Evolutionary conservation across 352 stramenopile species (phyloP).

Genomic region (Globisporangium takayamanum): DNA sequence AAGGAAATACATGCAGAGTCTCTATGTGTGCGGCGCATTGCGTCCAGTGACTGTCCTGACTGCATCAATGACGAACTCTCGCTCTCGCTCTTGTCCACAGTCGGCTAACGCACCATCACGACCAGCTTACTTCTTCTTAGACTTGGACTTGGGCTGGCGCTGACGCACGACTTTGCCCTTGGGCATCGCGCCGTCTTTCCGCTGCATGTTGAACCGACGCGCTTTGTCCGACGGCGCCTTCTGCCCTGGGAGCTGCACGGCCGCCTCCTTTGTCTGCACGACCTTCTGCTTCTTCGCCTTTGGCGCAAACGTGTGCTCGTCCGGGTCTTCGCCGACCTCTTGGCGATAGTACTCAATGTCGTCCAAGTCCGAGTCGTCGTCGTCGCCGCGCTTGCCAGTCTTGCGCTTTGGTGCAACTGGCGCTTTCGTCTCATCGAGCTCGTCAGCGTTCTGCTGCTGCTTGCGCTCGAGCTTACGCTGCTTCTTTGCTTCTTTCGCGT

Average conservation of each 20-base stretch:
- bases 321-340: slow-evolving; percentile 74
- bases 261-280: slow-evolving; percentile 13
- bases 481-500: slow-evolving; percentile 74
- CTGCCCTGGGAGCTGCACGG: slow-evolving; percentile 44
- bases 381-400: slow-evolving; percentile 9
- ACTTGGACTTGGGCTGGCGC: slow-evolving; percentile 29
- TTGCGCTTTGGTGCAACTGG: slow-evolving; percentile 14
- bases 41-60: too few relatives aligned
- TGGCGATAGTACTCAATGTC: slow-evolving; percentile 81
- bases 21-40: too few relatives aligned
- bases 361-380: slow-evolving; percentile 62
- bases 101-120: neutral
- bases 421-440: slow-evolving; percentile 32
- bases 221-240: slow-evolving; percentile 65
- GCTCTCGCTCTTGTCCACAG: too few relatives aligned
- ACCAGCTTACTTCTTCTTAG: slow-evolving; percentile 18
- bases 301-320: slow-evolving; percentile 75
- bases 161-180: slow-evolving; percentile 61
- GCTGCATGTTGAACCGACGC: slow-evolving; percentile 38
- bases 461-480: slow-evolving; percentile 63
- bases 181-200: slow-evolving; percentile 18
- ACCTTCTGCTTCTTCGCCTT: slow-evolving; percentile 44
- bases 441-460: slow-evolving; percentile 36
- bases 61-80: too few relatives aligned
- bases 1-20: too few relatives aligned